Conservation (phyloP, 2,329 filamentous ascomycete genomes). For the Whalleya microplaca region DNA sequence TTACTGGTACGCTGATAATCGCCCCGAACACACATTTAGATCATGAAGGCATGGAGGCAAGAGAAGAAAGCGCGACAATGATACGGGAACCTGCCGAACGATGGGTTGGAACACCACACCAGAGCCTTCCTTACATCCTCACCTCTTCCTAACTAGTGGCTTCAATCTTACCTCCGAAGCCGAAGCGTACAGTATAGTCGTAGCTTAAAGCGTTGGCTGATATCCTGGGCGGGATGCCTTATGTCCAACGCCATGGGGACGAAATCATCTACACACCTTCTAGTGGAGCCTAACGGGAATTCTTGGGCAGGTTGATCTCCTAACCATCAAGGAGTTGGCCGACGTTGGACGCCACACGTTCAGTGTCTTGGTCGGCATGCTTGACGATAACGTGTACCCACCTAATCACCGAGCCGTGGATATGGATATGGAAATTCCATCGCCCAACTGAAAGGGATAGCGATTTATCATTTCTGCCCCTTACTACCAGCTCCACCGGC, state of each 20-base stretch:
- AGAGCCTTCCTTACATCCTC: background rate
- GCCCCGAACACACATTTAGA: background rate
- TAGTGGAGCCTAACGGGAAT: background rate
- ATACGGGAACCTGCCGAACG: background rate
- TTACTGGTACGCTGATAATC: background rate
- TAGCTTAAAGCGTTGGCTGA: background rate
- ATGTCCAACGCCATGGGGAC: background rate
- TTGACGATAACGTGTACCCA: background rate
- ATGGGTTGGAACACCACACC: background rate
- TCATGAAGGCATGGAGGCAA: background rate
- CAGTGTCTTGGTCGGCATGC: background rate
- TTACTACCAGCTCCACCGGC: background rate
- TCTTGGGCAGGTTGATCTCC: background rate
- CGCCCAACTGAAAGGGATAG: background rate
- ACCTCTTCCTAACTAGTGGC: background rate
- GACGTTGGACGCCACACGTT: background rate
- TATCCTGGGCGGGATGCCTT: background rate
- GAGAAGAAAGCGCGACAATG: background rate
- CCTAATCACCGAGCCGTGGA: background rate
- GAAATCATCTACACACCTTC: background rate
- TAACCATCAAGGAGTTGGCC: background rate
- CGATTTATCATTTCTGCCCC: background rate
- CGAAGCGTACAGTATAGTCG: background rate
- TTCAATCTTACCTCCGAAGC: background rate
- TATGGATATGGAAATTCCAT: background rate